A percentile compares a stretch with the other conserved stretches of the same genome.
Conservation (phyloP, 2,329 filamentous ascomycete species). For the Rhynchosporium agropyri region DNA sequence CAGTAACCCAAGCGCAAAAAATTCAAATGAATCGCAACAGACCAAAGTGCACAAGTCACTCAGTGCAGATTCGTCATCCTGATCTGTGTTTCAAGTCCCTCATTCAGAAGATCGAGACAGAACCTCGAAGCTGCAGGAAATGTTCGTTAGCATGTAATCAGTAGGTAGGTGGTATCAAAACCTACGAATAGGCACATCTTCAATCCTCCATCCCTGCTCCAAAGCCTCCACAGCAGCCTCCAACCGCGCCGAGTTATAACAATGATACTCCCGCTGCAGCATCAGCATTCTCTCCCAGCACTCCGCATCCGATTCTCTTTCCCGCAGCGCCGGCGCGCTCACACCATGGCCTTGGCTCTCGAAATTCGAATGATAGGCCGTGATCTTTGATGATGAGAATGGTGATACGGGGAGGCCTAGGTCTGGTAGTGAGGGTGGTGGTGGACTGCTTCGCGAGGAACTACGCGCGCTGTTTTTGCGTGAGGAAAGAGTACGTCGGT, state of each 20-base stretch:
- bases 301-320: conserved; percentile 32
- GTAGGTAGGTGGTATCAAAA: not conserved
- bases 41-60: not conserved
- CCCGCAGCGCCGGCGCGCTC: conserved; percentile 4
- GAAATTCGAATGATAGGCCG: not conserved
- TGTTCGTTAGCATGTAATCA: not conserved
- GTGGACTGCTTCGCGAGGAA: conserved; percentile 19
- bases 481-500: conserved; percentile 24
- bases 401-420: conserved; percentile 17
- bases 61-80: conserved; percentile 7
- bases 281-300: conserved; percentile 39
- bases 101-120: conserved; percentile 41
- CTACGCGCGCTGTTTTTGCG: conserved; percentile 8
- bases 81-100: conserved; percentile 37
- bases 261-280: conserved; percentile 40
- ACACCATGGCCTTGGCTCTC: not conserved
- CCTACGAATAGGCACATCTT: conserved; percentile 38
- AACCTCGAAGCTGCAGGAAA: conserved; percentile 36
- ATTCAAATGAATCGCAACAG: not conserved
- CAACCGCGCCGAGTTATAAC: conserved; percentile 40
- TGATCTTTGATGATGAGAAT: not conserved
- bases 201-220: conserved; percentile 33
- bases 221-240: conserved; percentile 41
- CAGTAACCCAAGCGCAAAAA: not conserved
- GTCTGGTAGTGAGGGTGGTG: conserved; percentile 21